phyloP scores from a whole-genome alignment of 1,284 basidiomycete genomes.

The Leccinum griseonigrum region DNA sequence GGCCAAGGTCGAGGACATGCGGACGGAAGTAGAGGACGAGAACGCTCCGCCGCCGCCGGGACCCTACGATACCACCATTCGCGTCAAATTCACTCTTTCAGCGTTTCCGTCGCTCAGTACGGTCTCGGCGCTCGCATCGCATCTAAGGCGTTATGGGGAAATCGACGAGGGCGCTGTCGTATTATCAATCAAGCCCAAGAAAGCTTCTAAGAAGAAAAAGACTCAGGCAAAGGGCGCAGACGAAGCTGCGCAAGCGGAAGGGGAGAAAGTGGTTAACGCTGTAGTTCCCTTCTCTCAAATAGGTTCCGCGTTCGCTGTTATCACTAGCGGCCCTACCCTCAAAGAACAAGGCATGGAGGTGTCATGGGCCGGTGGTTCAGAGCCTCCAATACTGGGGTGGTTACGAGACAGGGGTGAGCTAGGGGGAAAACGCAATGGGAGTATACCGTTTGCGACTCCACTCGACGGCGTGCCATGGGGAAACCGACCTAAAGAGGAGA shows the following conservation, averaged over 20 bases:
- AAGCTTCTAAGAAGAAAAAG: slow-evolving; percentile 27
- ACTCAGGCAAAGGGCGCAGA: slow-evolving; percentile 5
- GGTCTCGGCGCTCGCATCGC: slow-evolving; percentile 44
- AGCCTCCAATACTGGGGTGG: slow-evolving; percentile 76
- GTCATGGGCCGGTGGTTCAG: slow-evolving; percentile 66
- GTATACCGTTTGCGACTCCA: not conserved
- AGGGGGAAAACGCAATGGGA: slow-evolving; percentile 28
- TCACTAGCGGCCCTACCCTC: slow-evolving; percentile 46
- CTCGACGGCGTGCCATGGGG: not conserved
- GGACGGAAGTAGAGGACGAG: slow-evolving; percentile 31
- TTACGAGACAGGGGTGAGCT: slow-evolving; percentile 68
- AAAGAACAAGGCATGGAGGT: slow-evolving; percentile 52
- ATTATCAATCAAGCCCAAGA: slow-evolving; percentile 55
- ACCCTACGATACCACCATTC: slow-evolving; percentile 68
- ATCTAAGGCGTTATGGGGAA: slow-evolving; percentile 60
- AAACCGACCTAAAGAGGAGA: not conserved
- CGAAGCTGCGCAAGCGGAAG: slow-evolving; percentile 38
- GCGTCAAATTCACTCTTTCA: slow-evolving; percentile 63
- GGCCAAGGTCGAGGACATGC: slow-evolving; percentile 36
- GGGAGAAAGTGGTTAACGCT: slow-evolving; percentile 64
- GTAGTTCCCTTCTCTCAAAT: slow-evolving; percentile 73
- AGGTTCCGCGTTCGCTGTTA: slow-evolving; percentile 68
- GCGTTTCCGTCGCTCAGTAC: slow-evolving; percentile 55
- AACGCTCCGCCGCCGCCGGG: slow-evolving; percentile 56
- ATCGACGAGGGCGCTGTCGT: slow-evolving; percentile 64